Evolutionary conservation across 148 eudicot genomes (phyloP).

Genomic region (Fagopyrum tataricum): DNA sequence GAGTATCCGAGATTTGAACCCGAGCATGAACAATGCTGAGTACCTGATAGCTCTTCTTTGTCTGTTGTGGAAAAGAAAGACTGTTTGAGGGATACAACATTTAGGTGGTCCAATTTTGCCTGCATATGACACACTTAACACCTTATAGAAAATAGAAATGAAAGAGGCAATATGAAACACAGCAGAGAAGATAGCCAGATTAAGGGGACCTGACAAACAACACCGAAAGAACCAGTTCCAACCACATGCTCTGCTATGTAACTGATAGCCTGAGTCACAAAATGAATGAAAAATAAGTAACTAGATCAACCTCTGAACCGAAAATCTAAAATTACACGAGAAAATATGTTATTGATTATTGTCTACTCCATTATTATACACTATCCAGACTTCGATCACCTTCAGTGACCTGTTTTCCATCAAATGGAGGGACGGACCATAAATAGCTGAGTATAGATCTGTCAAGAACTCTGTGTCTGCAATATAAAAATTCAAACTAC

Average conservation of each 20-base stretch:
- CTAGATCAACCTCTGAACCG: neutral
- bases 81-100: conserved; percentile 93
- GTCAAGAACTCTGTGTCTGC: neutral
- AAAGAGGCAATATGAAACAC: neutral
- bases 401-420: neutral
- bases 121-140: conserved; percentile 18
- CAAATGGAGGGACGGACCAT: too few species aligned
- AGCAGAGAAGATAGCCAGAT: neutral
- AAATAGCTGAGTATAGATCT: too few species aligned
- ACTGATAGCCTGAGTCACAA: conserved; percentile 56
- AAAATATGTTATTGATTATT: conserved; percentile 16
- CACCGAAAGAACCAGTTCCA: conserved; percentile 99
- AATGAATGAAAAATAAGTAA: conserved; percentile 14
- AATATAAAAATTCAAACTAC: neutral
- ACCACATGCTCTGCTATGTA: conserved; percentile 97
- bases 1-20: too few species aligned
- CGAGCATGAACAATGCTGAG: too few species aligned
- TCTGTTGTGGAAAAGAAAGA: conserved; percentile 87
- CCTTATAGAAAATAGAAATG: neutral
- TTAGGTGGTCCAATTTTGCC: conserved; percentile 99
- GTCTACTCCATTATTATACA: conserved; percentile 16
- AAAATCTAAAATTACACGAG: conserved; percentile 2
- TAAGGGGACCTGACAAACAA: conserved; percentile 73
- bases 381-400: conserved; percentile 27
- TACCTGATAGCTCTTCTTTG: conserved; percentile 84